Evolutionary conservation across 352 stramenopile genomes (phyloP).

Genomic region (Phytophthora melonis): DNA sequence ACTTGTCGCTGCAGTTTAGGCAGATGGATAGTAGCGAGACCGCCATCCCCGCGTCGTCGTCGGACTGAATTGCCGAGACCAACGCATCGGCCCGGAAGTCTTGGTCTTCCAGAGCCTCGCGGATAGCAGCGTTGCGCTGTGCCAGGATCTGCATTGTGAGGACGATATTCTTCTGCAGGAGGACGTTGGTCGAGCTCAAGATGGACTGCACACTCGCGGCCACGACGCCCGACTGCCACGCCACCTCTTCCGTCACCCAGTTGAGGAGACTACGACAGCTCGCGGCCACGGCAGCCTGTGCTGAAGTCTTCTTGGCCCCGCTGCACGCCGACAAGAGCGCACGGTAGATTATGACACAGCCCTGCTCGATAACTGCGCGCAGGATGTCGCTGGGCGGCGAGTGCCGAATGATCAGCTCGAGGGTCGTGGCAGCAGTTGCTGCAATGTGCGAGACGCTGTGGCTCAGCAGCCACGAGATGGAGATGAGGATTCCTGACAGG

Average conservation of each 20-base stretch:
- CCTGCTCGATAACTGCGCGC: slow-evolving; percentile 56
- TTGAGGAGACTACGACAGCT: slow-evolving; percentile 33
- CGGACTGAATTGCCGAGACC: slow-evolving; percentile 31
- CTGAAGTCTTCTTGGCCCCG: slow-evolving; percentile 9
- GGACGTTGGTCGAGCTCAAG: slow-evolving; percentile 44
- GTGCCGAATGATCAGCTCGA: slow-evolving; percentile 25
- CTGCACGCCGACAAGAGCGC: slow-evolving; percentile 17
- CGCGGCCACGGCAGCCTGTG: slow-evolving; percentile 25
- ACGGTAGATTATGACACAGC: slow-evolving; percentile 51
- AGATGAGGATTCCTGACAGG: slow-evolving; percentile 49
- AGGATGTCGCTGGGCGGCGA: slow-evolving; percentile 46
- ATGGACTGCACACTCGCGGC: slow-evolving; percentile 38
- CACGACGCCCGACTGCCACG: slow-evolving; percentile 34
- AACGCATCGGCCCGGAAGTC: slow-evolving; percentile 35
- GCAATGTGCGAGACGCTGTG: slow-evolving; percentile 33
- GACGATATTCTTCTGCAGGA: slow-evolving; percentile 55
- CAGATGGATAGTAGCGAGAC: slow-evolving; percentile 34
- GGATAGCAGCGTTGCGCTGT: slow-evolving; percentile 33
- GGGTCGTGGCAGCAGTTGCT: slow-evolving; percentile 22
- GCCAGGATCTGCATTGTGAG: slow-evolving; percentile 53
- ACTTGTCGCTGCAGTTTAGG: slow-evolving; percentile 42
- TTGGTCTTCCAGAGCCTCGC: slow-evolving; percentile 26
- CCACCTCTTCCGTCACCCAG: slow-evolving; percentile 43
- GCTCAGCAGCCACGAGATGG: slow-evolving; percentile 48
- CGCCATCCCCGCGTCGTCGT: slow-evolving; percentile 29